A percentile compares a stretch with the other conserved stretches of the same genome.
phyloP scores from a whole-genome alignment of 345 rosid species.

The Brassica juncea region DNA sequence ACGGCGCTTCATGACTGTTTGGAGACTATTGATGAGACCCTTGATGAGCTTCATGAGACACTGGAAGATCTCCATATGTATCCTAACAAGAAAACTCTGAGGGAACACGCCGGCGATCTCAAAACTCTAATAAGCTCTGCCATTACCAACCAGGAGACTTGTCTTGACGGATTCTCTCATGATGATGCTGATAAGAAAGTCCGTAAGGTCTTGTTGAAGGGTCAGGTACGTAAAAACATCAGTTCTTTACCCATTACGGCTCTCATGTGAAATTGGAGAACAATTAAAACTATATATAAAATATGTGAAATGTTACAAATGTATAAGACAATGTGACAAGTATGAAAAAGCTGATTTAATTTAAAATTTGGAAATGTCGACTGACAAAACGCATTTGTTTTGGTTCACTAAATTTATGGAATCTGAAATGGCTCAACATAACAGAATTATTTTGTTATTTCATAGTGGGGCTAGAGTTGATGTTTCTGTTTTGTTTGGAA shows the following conservation, averaged over 20 bases:
- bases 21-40: constrained; percentile 81
- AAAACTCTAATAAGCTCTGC: constrained; percentile 82
- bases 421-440: not conserved
- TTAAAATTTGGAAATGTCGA: not conserved
- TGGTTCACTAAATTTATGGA: not conserved
- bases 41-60: constrained; percentile 69
- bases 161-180: constrained; percentile 87
- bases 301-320: not conserved
- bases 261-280: not conserved
- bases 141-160: constrained; percentile 85
- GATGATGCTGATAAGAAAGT: constrained; percentile 60
- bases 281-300: not conserved
- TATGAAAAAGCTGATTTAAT: not conserved
- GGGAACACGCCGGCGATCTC: constrained; percentile 74
- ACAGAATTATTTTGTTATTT: not conserved
- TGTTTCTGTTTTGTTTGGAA: not conserved
- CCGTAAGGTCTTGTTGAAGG: constrained; percentile 45
- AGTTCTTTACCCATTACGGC: not conserved
- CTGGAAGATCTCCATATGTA: constrained; percentile 58
- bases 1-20: constrained; percentile 84
- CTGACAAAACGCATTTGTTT: constrained; percentile 7
- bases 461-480: not conserved
- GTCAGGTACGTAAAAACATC: constrained; percentile 38
- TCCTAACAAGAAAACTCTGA: constrained; percentile 63
- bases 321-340: not conserved